These are phyloP conservation scores for Chrysoporthe puriensis DNA, from an alignment of 2,329 filamentous ascomycete species.

Conservation along the genomic window DNA sequence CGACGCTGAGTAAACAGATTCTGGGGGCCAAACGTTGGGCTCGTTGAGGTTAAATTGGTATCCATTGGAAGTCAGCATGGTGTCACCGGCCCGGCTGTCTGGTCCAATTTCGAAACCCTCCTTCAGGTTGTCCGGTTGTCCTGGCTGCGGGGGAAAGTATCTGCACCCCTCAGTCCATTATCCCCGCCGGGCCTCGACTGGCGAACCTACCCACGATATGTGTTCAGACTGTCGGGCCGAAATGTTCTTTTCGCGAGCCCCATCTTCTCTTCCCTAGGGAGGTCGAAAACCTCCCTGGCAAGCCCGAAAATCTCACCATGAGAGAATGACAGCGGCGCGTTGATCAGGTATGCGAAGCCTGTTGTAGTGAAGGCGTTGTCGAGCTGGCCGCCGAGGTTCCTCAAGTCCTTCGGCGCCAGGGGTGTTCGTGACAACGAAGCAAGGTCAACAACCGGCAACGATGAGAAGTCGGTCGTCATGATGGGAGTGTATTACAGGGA, in stretches of 20 bases:
- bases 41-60: not conserved
- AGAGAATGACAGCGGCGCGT: conserved; percentile 45
- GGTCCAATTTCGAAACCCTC: conserved; percentile 51
- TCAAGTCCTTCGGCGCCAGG: not conserved
- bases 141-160: conserved; percentile 48
- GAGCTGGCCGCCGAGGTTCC: conserved; percentile 33
- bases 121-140: conserved; percentile 47
- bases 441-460: conserved; percentile 2
- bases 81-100: not conserved
- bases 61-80: not conserved
- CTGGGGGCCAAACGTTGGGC: conserved; percentile 11
- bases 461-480: not conserved
- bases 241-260: conserved; percentile 48
- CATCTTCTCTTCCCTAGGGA: conserved; percentile 43
- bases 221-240: conserved; percentile 43
- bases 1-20: not conserved
- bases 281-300: conserved; percentile 43
- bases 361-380: conserved; percentile 48
- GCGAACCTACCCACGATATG: conserved; percentile 43
- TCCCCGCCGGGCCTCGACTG: not conserved
- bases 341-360: conserved; percentile 50
- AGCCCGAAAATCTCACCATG: conserved; percentile 48
- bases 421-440: not conserved
- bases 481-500: not conserved
- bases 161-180: conserved; percentile 35